A percentile compares a stretch with the other conserved stretches of the same genome.
Conservation (phyloP, 345 rosid genomes). For the Kernera saxatilis region DNA sequence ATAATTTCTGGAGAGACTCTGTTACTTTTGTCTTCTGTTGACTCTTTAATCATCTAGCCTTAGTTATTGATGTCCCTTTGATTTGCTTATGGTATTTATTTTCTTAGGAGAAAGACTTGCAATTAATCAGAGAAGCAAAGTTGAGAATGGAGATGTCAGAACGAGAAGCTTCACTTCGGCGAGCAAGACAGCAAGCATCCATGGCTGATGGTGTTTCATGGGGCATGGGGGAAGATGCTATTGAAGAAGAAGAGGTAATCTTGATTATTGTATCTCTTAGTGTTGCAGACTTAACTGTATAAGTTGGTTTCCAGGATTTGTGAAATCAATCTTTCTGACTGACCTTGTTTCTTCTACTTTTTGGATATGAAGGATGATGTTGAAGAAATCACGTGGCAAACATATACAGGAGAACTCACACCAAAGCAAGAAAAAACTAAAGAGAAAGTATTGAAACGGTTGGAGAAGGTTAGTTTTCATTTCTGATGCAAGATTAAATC, state of each 20-base stretch:
- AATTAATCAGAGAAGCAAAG: slow-evolving; percentile 56
- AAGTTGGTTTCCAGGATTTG: not conserved
- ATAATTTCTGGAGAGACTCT: not conserved
- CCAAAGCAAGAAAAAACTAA: slow-evolving; percentile 95
- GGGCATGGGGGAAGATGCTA: slow-evolving; percentile 99
- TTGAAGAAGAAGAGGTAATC: slow-evolving; percentile 84
- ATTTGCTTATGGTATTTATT: slow-evolving; percentile 2
- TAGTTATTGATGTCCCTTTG: not conserved
- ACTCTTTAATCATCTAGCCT: not conserved
- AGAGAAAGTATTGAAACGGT: slow-evolving; percentile 74
- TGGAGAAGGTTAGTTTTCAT: slow-evolving; percentile 52
- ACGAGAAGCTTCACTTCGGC: slow-evolving; percentile 76
- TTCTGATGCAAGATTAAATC: not conserved
- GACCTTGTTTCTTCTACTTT: not conserved
- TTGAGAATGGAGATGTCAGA: slow-evolving; percentile 51
- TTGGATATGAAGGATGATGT: slow-evolving; percentile 56
- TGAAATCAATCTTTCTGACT: not conserved
- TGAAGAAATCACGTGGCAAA: slow-evolving; percentile 96
- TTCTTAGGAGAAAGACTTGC: slow-evolving; percentile 61
- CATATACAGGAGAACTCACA: slow-evolving; percentile 85
- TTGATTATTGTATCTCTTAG: not conserved
- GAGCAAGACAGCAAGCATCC: slow-evolving; percentile 73
- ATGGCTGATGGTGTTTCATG: slow-evolving; percentile 95
- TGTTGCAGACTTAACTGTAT: not conserved
- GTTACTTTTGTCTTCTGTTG: not conserved